These are phyloP conservation scores for Chiua virens DNA, from an alignment of 768 basidiomycete species.

Conservation along the genomic window DNA sequence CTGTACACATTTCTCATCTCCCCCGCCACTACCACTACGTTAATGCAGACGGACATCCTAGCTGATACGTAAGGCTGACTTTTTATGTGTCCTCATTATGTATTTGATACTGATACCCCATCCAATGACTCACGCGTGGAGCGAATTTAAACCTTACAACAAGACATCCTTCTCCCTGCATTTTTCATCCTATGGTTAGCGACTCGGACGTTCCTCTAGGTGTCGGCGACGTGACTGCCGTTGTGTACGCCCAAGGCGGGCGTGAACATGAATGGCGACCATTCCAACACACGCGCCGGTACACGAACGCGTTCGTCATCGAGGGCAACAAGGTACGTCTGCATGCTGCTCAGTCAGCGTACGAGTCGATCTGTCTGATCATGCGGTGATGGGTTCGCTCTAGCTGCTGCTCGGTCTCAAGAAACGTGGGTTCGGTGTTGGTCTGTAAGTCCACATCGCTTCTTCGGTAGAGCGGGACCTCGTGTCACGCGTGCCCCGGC, in stretches of 20 bases:
- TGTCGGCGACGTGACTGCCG: constrained; percentile 25
- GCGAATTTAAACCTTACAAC: neutral
- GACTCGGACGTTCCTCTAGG: constrained; percentile 42
- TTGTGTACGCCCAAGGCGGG: constrained; percentile 40
- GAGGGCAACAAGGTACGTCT: constrained; percentile 46
- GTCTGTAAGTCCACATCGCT: constrained; percentile 43
- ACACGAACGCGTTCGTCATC: constrained; percentile 72
- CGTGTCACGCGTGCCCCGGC: too few relatives aligned
- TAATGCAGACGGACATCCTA: too few relatives aligned
- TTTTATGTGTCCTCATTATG: constrained; percentile 9
- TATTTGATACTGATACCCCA: constrained; percentile 3
- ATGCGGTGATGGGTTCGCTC: constrained; percentile 8
- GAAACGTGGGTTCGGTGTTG: constrained; percentile 73
- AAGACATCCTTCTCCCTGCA: neutral
- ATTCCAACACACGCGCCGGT: constrained; percentile 43
- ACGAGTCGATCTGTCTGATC: neutral
- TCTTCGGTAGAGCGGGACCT: neutral
- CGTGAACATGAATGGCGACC: constrained; percentile 45
- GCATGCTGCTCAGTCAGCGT: neutral
- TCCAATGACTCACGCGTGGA: neutral
- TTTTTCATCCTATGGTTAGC: constrained; percentile 9
- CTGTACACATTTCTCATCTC: too few relatives aligned
- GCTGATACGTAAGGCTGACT: too few relatives aligned
- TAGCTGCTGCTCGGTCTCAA: constrained; percentile 77
- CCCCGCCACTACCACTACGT: too few relatives aligned